Evolutionary conservation across 116 monocot species (phyloP).

Genomic region (Iris pallida): DNA sequence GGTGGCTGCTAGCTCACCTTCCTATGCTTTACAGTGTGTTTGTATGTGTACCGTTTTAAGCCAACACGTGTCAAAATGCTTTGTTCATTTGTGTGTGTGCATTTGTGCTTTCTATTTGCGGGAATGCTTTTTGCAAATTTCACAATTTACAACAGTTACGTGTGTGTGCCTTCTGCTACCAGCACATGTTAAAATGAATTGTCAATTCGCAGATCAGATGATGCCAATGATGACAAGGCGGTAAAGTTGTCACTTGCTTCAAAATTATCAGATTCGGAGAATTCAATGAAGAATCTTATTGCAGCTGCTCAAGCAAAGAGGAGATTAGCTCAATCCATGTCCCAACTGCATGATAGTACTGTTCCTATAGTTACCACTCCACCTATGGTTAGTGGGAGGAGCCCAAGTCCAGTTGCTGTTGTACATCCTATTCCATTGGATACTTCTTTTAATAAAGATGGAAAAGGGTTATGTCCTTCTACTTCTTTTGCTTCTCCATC

Average conservation of each 20-base stretch:
- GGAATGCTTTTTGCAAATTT: too few species aligned
- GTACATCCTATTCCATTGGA: slow-evolving; percentile 19
- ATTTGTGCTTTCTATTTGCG: too few species aligned
- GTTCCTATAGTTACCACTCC: slow-evolving; percentile 26
- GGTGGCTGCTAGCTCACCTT: too few species aligned
- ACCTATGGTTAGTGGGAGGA: slow-evolving; percentile 37
- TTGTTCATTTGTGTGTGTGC: background rate
- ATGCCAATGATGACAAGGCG: slow-evolving; percentile 18
- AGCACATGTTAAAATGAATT: background rate
- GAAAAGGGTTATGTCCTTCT: slow-evolving; percentile 22
- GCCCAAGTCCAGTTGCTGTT: slow-evolving; percentile 45
- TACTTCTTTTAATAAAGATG: slow-evolving; percentile 35
- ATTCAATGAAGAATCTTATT: slow-evolving; percentile 88
- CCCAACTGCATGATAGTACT: slow-evolving; percentile 19
- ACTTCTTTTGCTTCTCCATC: slow-evolving; percentile 29
- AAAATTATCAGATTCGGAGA: slow-evolving; percentile 30
- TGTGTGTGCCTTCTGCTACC: background rate
- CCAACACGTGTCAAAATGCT: background rate
- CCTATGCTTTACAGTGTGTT: too few species aligned
- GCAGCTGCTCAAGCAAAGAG: slow-evolving; percentile 93
- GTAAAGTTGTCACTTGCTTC: slow-evolving; percentile 13
- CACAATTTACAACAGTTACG: too few species aligned
- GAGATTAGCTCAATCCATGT: slow-evolving; percentile 46
- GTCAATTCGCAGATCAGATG: slow-evolving; percentile 19
- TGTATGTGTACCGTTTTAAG: too few species aligned